Evolutionary conservation across 1,284 basidiomycete genomes (phyloP), one percentile per base, ranked within the genome.

Genomic region (Xerocomus minutiporus): DNA sequence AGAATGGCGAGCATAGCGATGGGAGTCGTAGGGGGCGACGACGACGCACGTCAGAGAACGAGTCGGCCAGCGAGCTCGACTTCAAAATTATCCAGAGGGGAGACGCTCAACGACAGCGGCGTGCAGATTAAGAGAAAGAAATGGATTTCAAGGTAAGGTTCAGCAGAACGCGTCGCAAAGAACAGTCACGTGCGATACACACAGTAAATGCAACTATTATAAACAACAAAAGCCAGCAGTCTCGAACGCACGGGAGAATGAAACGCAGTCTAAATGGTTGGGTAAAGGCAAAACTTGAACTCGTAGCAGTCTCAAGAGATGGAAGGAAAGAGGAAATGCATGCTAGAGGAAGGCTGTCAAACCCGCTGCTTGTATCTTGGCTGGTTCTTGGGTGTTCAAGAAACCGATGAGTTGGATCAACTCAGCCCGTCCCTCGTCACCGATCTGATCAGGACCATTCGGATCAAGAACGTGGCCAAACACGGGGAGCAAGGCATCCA

Each of bases 391-490:
- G 34, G 73, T 74, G 66, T 88, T 91, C 68, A 99, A 76, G 57
- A 83, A 82, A 41, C 77, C 76, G 55, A 98, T 75, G 46, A 98
- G 79, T 39, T 83, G 77, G 55, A 93, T 82, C 60, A 97, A 73
- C 69, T 91, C 82, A 26, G 74, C 79, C 44, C 87, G 80, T 52
- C 85, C 82, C 64, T 93, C 91, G 39, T 89, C 84, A 8, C 83
- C 83, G 54, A 93, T 74, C 73, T 93, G 87, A 59, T 93, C 91
- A 8, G 78, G 73, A 31, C 71, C 75, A 46, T 65, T 82, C 17
- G 91, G 86, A 70, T 91, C 86, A 28, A 99, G 80, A 42, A 96
- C 93, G 67, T 87, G 81, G 13, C 82, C 84, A 62, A 98, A 97
- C 41, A 96, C 86, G 25, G 77, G 75, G 31, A 99, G 78, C 45